Percentiles rank a stretch among this genome's conserved stretches.
These are phyloP conservation scores for Panellus pusillus DNA, from an alignment of 768 basidiomycete genomes.

Conservation along the genomic window DNA sequence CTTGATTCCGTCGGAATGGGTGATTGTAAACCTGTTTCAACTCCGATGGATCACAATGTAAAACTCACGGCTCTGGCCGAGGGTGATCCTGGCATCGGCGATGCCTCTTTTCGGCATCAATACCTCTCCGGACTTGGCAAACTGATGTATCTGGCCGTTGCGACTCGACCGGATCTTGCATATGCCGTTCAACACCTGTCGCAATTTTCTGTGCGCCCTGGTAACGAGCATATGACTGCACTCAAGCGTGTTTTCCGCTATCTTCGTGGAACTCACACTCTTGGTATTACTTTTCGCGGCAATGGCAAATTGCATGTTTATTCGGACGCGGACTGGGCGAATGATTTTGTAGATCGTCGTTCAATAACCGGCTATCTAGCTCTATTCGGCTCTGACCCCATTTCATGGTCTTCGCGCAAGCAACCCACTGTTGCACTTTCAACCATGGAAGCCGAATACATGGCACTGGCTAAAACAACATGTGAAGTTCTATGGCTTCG, in stretches of 20 bases:
- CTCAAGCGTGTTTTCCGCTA: conserved; percentile 1
- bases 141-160: conserved; percentile 31
- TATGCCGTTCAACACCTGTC: neutral
- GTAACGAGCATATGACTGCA: neutral
- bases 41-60: conserved; percentile 21
- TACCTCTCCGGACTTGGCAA: conserved; percentile 28
- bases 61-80: conserved; percentile 9
- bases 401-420: conserved; percentile 2
- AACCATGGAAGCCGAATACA: conserved; percentile 1
- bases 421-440: neutral
- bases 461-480: neutral
- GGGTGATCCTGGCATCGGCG: neutral
- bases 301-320: neutral
- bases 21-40: conserved; percentile 14
- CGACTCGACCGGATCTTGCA: conserved; percentile 22
- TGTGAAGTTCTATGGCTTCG: neutral
- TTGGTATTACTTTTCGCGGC: neutral
- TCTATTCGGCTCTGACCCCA: neutral
- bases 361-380: neutral
- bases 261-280: neutral
- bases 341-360: neutral
- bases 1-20: conserved; percentile 18
- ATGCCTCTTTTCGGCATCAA: conserved; percentile 9
- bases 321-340: neutral
- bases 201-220: neutral